These are phyloP conservation scores for Metrosideros polymorpha DNA, from an alignment of 441 rosid genomes.

Conservation along the genomic window DNA sequence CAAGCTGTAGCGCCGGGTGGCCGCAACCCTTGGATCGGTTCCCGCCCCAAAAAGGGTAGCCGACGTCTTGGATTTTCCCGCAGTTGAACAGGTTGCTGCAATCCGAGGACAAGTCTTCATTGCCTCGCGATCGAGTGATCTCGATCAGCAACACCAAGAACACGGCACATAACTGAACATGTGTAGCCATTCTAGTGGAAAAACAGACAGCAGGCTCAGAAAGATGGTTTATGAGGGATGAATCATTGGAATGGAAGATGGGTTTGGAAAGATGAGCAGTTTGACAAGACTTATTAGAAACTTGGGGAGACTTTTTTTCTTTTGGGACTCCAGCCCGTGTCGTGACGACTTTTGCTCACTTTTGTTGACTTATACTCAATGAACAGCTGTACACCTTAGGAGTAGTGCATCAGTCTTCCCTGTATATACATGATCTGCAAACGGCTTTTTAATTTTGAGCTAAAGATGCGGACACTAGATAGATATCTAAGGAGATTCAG, in stretches of 20 bases:
- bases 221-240: not conserved
- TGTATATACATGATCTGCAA: not conserved
- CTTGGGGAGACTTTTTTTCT: not conserved
- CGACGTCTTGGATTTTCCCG: not conserved
- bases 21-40: conserved; percentile 7
- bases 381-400: not conserved
- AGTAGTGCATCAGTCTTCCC: not conserved
- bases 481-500: not conserved
- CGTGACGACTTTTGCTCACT: not conserved
- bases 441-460: not conserved
- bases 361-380: not conserved
- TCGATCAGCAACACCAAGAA: not conserved
- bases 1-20: conserved; percentile 3
- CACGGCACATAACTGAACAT: not conserved
- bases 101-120: not conserved
- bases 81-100: conserved; percentile 7
- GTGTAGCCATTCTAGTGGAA: not conserved
- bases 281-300: not conserved
- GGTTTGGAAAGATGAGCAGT: not conserved
- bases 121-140: not conserved
- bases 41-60: conserved; percentile 16
- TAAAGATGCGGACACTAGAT: not conserved
- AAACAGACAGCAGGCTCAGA: not conserved
- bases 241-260: not conserved
- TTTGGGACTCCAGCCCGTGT: not conserved